phyloP scores from a whole-genome alignment of 495 filamentous ascomycete genomes.

The Beverwykella pulmonaria region DNA sequence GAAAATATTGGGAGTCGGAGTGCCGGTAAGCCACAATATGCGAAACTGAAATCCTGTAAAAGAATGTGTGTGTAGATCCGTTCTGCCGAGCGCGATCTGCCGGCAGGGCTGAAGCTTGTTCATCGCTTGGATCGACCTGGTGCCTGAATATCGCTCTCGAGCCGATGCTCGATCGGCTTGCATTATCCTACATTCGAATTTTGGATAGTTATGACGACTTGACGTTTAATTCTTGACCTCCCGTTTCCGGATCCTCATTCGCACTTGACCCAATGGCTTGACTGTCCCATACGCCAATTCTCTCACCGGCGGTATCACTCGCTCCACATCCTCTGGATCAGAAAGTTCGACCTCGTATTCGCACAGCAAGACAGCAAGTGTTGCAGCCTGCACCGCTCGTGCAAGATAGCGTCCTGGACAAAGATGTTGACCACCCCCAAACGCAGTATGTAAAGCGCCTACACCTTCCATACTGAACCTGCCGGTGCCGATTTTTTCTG shows the following conservation, averaged over 20 bases:
- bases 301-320: not conserved
- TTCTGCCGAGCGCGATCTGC: conserved; percentile 17
- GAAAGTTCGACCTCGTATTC: conserved; percentile 17
- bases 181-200: too few species aligned
- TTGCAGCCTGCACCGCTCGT: conserved; percentile 10
- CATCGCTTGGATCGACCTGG: not conserved
- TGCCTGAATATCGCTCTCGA: too few species aligned
- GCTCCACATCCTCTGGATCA: conserved; percentile 4
- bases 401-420: conserved; percentile 1
- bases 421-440: conserved; percentile 11
- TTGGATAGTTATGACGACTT: too few species aligned
- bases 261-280: conserved; percentile 4
- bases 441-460: conserved; percentile 1
- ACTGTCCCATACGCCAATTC: conserved; percentile 7
- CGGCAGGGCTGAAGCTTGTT: conserved; percentile 22
- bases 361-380: conserved; percentile 4
- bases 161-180: too few species aligned
- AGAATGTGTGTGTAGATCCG: conserved; percentile 7
- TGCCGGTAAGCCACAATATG: not conserved
- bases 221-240: not conserved
- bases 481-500: not conserved
- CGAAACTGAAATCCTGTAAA: not conserved
- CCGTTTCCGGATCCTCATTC: conserved; percentile 12
- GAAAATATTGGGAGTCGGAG: not conserved
- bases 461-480: conserved; percentile 21